phyloP scores from a whole-genome alignment of 305 asterid species.

The Solanum hybrid region DNA sequence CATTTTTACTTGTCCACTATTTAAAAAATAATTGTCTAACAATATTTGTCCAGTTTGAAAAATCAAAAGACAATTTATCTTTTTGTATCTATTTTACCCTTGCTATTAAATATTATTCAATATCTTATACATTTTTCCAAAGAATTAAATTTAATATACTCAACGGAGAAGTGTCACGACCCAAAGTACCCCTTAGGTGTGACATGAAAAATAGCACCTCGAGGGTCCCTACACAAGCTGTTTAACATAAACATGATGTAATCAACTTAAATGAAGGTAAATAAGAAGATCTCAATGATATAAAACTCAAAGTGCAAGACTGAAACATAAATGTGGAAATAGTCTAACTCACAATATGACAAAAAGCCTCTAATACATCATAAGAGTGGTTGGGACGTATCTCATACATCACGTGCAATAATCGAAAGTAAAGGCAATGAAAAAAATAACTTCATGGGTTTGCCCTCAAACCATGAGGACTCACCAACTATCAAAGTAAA shows the following conservation, averaged over 20 bases:
- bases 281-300: background rate
- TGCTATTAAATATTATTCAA: background rate
- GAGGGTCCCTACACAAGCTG: background rate
- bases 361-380: background rate
- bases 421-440: background rate
- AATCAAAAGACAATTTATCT: background rate
- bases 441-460: background rate
- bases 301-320: background rate
- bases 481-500: background rate
- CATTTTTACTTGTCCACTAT: background rate
- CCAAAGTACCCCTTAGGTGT: background rate
- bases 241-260: background rate
- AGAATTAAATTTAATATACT: background rate
- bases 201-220: background rate
- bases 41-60: background rate
- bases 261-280: background rate
- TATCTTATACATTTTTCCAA: background rate
- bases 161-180: background rate
- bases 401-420: background rate
- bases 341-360: background rate
- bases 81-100: background rate
- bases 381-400: background rate
- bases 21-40: background rate
- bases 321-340: background rate
- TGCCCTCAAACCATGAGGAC: background rate